phyloP scores from a whole-genome alignment of 2,329 filamentous ascomycete genomes.

The Didymella lethalis region DNA sequence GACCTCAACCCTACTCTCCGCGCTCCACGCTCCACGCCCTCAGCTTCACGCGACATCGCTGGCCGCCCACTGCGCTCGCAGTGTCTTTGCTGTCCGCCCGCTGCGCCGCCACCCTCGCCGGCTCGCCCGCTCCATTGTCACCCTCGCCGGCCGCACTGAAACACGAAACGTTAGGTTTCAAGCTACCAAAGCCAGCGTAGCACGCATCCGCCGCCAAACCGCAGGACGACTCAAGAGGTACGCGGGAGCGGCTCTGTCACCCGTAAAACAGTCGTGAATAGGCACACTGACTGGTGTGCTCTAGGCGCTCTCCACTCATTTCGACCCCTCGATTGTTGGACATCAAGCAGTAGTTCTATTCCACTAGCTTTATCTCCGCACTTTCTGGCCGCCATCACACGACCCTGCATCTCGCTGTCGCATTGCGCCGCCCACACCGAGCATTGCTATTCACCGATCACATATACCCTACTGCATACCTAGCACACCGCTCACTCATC shows the following conservation, averaged over 20 bases:
- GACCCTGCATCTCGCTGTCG: constrained; percentile 23
- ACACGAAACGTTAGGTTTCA: constrained; percentile 52
- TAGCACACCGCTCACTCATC: constrained; percentile 7
- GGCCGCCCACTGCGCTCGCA: constrained; percentile 35
- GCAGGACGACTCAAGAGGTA: constrained; percentile 44
- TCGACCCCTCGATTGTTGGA: constrained; percentile 52
- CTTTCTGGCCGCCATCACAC: constrained; percentile 27
- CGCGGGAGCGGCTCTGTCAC: constrained; percentile 31
- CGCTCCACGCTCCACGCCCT: constrained; percentile 27
- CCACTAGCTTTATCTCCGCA: constrained; percentile 35
- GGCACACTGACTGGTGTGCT: constrained; percentile 40
- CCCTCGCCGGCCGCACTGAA: constrained; percentile 38
- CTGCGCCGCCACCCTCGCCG: constrained; percentile 23
- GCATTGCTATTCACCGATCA: constrained; percentile 13
- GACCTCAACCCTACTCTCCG: constrained; percentile 30
- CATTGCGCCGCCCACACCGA: constrained; percentile 18
- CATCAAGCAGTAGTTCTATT: constrained; percentile 34
- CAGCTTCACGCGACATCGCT: constrained; percentile 26
- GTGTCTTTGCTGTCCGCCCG: constrained; percentile 30
- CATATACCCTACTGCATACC: constrained; percentile 9
- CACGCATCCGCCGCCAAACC: constrained; percentile 45
- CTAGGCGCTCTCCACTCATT: constrained; percentile 42
- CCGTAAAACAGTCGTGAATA: constrained; percentile 30
- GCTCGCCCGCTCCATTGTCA: constrained; percentile 36
- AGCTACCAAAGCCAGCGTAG: constrained; percentile 44